Evolutionary conservation across 441 rosid species (phyloP), one percentile per base, ranked within the genome.

Genomic region (Populus hybrid): DNA sequence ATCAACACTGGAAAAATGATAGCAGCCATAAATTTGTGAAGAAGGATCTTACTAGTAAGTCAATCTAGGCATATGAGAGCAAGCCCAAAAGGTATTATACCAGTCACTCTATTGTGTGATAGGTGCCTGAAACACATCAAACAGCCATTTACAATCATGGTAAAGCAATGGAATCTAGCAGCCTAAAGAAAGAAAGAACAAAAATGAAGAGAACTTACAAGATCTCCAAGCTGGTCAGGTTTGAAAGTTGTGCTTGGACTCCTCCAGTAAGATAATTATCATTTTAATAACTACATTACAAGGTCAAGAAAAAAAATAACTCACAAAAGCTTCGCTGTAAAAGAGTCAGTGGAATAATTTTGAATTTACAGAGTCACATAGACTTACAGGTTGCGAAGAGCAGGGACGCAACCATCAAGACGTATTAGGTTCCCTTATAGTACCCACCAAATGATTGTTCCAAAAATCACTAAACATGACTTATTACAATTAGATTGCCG

Each of bases 241-340:
- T 95, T 57, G 99, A 90, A 24, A 95, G 92, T 79, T 95, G 98
- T 40, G 98, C 90, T 30, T 98, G 98, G 79, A 96, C 88, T 46
- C 98, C 98, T 78, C 99, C 98, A 68, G 94, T 96, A 78, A 95
- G 86, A 79, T 92, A 92, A 82, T 95, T 95, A 78, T 94, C 94
- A 77, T 94, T 92, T 85, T 94, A 82, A 78, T 94, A 95, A 75
- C 97, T 94, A 80, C 78, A 87, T 12, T 9, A 5, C n/a, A 69
- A 46, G 70, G 10, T 34, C 12, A 63, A n/a, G 7, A 71, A 40
- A 38, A 7, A 12, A n/a, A 57, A 34, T 68, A 7, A 73, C 38
- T 18, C 24, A 35, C 14, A 21, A 61, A 61, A 64, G 67, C 69
- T 42, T 21, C 7, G 9, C 53, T 19, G 30, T 71, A 76, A 35